Percentiles rank a stretch among this genome's conserved stretches.
These are phyloP conservation scores for Delphinella strobiligena DNA, from an alignment of 2,329 filamentous ascomycete species.

Conservation along the genomic window DNA sequence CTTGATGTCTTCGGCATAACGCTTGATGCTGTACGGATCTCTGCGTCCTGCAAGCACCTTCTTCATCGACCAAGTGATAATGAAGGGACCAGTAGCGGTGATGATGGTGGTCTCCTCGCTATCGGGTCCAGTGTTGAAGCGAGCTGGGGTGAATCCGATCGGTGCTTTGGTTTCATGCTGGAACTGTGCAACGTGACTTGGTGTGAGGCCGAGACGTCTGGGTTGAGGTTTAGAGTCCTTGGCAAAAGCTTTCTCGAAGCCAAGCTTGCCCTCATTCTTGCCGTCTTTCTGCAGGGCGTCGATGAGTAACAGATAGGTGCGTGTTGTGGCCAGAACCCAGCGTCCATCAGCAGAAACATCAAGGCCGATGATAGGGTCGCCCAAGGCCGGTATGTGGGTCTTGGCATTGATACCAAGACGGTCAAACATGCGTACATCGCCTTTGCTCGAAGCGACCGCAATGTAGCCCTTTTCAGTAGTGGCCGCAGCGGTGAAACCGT, in stretches of 20 bases:
- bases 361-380: constrained; percentile 86
- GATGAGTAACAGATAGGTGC: constrained; percentile 87
- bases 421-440: constrained; percentile 93
- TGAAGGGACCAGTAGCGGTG: constrained; percentile 90
- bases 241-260: constrained; percentile 85
- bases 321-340: constrained; percentile 89
- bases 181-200: constrained; percentile 91
- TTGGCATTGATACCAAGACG: constrained; percentile 94
- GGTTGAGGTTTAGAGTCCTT: constrained; percentile 92
- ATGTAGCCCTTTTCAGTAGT: constrained; percentile 96
- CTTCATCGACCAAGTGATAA: constrained; percentile 91
- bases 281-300: constrained; percentile 82
- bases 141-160: constrained; percentile 78
- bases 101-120: constrained; percentile 81
- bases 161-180: constrained; percentile 86
- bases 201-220: constrained; percentile 75
- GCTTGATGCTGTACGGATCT: constrained; percentile 91
- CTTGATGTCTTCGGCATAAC: constrained; percentile 89
- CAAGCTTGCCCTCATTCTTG: constrained; percentile 96
- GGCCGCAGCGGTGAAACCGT: constrained; percentile 87
- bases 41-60: constrained; percentile 72
- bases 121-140: constrained; percentile 82
- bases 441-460: constrained; percentile 93
- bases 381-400: constrained; percentile 88
- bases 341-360: constrained; percentile 92